These are phyloP conservation scores for Cetraspora pellucida DNA, from an alignment of 192 early-diverging fungal species.

Conservation along the genomic window DNA sequence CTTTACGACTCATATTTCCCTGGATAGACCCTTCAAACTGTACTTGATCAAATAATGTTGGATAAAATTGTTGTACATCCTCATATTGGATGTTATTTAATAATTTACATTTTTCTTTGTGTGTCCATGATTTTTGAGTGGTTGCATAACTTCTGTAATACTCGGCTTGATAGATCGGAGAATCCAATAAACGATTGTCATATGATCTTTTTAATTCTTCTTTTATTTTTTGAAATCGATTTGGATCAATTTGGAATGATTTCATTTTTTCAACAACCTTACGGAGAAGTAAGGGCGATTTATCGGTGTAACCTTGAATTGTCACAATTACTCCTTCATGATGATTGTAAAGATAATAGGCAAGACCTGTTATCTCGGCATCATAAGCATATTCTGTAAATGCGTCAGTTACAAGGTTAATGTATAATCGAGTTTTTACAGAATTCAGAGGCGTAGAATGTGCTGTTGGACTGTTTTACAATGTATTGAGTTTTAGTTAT, in stretches of 20 bases:
- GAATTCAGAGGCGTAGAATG: conserved; percentile 76
- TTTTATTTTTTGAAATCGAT: conserved; percentile 80
- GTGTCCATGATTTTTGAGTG: conserved; percentile 79
- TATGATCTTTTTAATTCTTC: conserved; percentile 75
- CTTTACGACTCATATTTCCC: conserved; percentile 78
- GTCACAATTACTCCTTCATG: conserved; percentile 73
- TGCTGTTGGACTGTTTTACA: conserved; percentile 60
- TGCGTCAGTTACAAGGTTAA: conserved; percentile 78
- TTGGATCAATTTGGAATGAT: conserved; percentile 60
- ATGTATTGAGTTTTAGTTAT: no score
- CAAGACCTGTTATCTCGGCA: conserved; percentile 85
- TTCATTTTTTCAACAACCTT: conserved; percentile 73
- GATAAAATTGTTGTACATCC: conserved; percentile 77
- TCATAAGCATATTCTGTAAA: conserved; percentile 89
- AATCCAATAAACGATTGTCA: conserved; percentile 76
- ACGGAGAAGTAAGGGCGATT: conserved; percentile 69
- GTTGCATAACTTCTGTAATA: conserved; percentile 75
- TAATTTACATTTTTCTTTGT: conserved; percentile 74
- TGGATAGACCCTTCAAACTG: conserved; percentile 82
- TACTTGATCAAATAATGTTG: conserved; percentile 68
- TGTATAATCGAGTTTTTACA: conserved; percentile 71
- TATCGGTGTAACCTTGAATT: conserved; percentile 88
- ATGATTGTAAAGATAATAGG: conserved; percentile 71
- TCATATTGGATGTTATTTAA: conserved; percentile 69
- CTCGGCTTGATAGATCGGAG: conserved; percentile 79